Evolutionary conservation across 164 flowering plant species (phyloP), one percentile per base, ranked within the genome.

Genomic region (Sedum album): DNA sequence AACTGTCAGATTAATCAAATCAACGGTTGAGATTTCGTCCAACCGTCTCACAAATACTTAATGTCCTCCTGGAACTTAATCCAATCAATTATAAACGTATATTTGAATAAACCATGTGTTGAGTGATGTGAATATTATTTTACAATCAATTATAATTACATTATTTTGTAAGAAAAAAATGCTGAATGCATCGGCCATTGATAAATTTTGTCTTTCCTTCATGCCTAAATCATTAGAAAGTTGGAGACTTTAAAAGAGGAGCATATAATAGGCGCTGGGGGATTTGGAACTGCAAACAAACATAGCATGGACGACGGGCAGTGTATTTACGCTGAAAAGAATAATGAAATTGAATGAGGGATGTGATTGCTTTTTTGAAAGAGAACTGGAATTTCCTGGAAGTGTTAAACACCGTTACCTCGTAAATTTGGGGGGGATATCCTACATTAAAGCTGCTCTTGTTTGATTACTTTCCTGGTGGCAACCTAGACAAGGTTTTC

Each of bases 261-360:
- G 69, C 85, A 91, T 81, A 85, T 90, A 36, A 91, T 94, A 15
- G 99, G 99, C 0, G 85, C 97, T 6, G 99, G 99, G 71, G 99
- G 99, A 57, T 94, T 82, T 75, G 99, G 99, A n/a, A 90, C 94
- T 26, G 99, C 90, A 18, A 91, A 87, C 75, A 80, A 89, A 65
- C 83, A 91, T 93, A 90, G 85, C 48, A 94, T 94, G 99, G 87
- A 90, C 75, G 97, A 94, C 77, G 81, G 88, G 75, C n/a, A 83
- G 90, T 57, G 81, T 84, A 65, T 91, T 87, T 83, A 97, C 99
- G 49, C 90, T 94, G 44, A 94, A 94, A 76, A 85, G 85, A 71
- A 90, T 94, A 23, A 96, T 90, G 69, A 78, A 82, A n/a, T 79
- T 80, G 73, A 82, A 86, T 62, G 90, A 92, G 80, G 91, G 94